These are phyloP conservation scores for Avena insularis DNA, from an alignment of 176 grass and related monocot species.

Conservation along the genomic window DNA sequence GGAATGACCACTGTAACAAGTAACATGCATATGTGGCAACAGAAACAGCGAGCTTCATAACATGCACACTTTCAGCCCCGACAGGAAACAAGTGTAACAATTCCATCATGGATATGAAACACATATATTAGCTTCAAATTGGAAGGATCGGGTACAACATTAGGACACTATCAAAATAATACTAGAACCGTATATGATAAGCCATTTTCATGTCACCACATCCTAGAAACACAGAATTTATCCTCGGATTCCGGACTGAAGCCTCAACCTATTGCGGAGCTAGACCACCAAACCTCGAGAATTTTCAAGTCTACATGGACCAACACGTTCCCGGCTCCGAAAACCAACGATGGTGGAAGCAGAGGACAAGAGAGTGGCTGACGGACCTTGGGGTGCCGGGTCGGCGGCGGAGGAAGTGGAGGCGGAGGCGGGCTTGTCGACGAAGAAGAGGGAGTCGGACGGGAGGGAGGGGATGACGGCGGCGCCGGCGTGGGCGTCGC, in stretches of 20 bases:
- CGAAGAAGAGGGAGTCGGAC: slow-evolving; percentile 74
- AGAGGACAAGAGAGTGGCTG: neutral
- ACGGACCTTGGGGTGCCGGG: slow-evolving; percentile 15
- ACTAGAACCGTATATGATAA: slow-evolving; percentile 2
- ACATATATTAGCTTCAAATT: neutral
- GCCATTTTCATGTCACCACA: neutral
- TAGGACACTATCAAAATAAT: neutral
- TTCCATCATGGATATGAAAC: neutral
- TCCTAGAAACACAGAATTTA: neutral
- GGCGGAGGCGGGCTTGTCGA: slow-evolving; percentile 60
- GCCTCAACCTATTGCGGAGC: neutral
- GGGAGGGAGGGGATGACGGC: slow-evolving; percentile 57
- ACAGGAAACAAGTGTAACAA: neutral
- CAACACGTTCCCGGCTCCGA: neutral
- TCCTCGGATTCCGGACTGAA: neutral
- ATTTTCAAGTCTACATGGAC: neutral
- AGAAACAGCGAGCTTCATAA: neutral
- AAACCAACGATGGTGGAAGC: neutral
- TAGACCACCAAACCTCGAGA: neutral
- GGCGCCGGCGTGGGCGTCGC: slow-evolving; percentile 66
- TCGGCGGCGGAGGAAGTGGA: slow-evolving; percentile 38
- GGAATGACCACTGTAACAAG: neutral
- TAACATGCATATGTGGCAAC: neutral
- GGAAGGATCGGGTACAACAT: neutral
- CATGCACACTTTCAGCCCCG: neutral